phyloP scores from a whole-genome alignment of 2,329 filamentous ascomycete species.

The Fusarium subtropicale region DNA sequence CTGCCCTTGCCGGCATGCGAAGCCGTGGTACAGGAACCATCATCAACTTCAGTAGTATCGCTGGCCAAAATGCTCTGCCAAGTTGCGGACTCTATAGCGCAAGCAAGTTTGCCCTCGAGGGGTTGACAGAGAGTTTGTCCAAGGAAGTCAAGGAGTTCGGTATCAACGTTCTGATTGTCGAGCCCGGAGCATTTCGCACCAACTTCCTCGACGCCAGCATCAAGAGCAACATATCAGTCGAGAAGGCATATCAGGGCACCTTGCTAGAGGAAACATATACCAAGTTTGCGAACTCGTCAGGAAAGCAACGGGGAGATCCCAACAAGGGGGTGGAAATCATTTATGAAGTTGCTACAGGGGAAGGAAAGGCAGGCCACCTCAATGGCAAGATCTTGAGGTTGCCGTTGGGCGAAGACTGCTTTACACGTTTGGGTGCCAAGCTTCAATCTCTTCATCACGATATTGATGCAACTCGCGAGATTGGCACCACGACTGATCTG shows the following conservation, averaged over 20 bases:
- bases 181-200: conserved; percentile 64
- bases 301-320: conserved; percentile 56
- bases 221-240: conserved; percentile 35
- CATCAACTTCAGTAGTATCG: conserved; percentile 61
- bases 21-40: conserved; percentile 56
- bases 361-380: conserved; percentile 45
- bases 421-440: conserved; percentile 46
- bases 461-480: conserved; percentile 19
- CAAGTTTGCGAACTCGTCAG: conserved; percentile 44
- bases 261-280: conserved; percentile 43
- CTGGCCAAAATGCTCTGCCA: conserved; percentile 53
- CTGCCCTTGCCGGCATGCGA: conserved; percentile 61
- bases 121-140: conserved; percentile 56
- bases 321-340: conserved; percentile 53
- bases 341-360: conserved; percentile 52
- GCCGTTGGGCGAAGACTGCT: conserved; percentile 52
- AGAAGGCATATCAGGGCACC: conserved; percentile 48
- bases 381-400: conserved; percentile 51
- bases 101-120: conserved; percentile 59
- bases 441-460: conserved; percentile 29
- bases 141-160: conserved; percentile 58
- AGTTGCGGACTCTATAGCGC: conserved; percentile 58
- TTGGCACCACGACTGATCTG: conserved; percentile 28
- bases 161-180: conserved; percentile 58
- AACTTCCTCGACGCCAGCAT: conserved; percentile 54